Conservation (phyloP, 2,329 filamentous ascomycete genomes). For the Fusarium sp. region DNA sequence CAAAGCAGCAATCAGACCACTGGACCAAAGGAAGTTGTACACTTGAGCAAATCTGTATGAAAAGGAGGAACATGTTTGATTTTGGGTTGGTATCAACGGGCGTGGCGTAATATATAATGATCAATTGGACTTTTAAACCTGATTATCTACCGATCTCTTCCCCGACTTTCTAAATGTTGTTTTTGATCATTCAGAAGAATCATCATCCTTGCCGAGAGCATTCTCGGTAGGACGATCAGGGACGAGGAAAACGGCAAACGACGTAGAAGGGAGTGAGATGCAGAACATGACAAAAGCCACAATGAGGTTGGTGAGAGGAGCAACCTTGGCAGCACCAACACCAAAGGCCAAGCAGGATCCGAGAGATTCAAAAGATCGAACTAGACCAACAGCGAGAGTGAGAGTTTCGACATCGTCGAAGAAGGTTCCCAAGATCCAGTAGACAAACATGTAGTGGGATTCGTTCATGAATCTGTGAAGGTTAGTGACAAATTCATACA, state of each 20-base stretch:
- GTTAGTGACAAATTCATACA: neutral
- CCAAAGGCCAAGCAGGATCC: slow-evolving; percentile 61
- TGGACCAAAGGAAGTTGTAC: neutral
- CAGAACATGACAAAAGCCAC: slow-evolving; percentile 62
- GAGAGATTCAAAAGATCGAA: slow-evolving; percentile 62
- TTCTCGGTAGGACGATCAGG: slow-evolving; percentile 46
- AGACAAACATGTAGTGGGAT: slow-evolving; percentile 63
- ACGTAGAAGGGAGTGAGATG: slow-evolving; percentile 54
- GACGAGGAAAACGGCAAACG: slow-evolving; percentile 51
- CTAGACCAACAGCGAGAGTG: slow-evolving; percentile 60
- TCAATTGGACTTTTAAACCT: neutral
- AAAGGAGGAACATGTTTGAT: neutral
- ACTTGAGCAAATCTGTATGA: neutral
- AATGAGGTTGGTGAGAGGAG: slow-evolving; percentile 61
- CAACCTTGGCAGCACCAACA: slow-evolving; percentile 58
- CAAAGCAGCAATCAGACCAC: neutral
- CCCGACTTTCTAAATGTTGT: neutral
- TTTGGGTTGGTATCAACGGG: neutral
- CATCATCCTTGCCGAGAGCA: slow-evolving; percentile 14
- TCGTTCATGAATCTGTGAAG: slow-evolving; percentile 59
- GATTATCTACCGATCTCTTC: neutral
- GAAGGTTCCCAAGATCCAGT: slow-evolving; percentile 64
- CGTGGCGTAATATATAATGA: neutral
- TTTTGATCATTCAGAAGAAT: slow-evolving; percentile 4
- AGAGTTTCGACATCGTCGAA: slow-evolving; percentile 63